Base-by-base conservation (phyloP, 495 filamentous ascomycete species). In the Penicillium chermesinum region DNA sequence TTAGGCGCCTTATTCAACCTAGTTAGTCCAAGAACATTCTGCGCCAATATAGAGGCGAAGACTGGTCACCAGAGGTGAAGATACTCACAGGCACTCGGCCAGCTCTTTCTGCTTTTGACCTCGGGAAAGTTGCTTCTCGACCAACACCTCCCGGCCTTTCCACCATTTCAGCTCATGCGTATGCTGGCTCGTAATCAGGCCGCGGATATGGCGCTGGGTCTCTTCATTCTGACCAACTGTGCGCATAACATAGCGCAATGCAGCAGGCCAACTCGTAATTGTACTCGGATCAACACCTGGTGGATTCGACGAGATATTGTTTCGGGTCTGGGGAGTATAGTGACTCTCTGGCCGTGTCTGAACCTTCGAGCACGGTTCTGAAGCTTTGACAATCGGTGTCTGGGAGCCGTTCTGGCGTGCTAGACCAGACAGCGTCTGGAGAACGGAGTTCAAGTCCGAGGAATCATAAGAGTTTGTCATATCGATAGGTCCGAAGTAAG, bases 141-240 rank as follows among this genome's bases (percentile, higher is more conserved):
- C 44, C 3, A 86, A 57, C 13, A 69, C 76, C 45, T 78, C 62
- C 0, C 82, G 67, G 1, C 70, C 72, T 22, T 67, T 52, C 69
- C 74, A 86, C 85, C 85, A 89, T 51, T 80, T 71, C 46, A 70
- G 69, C 58, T 87, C 84, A 59, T 87, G 79, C 20, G 70, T 69
- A 49, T 82, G 77, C 52, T 88, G 84, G 19, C 77, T 72, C 38
- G 70, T 73, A 45, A 86, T 85, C 50, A 89, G 69, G 56, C 81
- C 66, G 16, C 63, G 61, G 39, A 74, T 72, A 5, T 65, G 65
- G 4, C 50, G 58, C 32, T 66, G 61, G 30, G 66, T 64, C 33
- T 57, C 55, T 49, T 79, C 74, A 55, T 78, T 78, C 40, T 74
- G 70, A 19, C 67, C 63, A 2, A 83, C 69, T 7, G 75, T 76